phyloP scores from a whole-genome alignment of 371 early-diverging fungal species.

The Apophysomyces ossiformis region DNA sequence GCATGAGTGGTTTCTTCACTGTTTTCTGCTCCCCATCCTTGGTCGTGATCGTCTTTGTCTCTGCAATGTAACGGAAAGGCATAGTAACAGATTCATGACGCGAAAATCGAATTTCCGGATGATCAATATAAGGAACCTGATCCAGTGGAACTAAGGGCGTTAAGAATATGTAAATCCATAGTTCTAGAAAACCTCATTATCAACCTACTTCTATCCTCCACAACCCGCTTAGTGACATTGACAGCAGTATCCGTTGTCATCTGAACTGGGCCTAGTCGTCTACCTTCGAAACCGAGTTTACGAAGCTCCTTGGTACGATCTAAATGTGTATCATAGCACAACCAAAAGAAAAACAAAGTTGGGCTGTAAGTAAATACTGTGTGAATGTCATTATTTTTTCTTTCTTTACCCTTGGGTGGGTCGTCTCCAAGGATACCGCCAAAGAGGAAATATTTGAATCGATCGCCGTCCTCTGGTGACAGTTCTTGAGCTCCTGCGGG shows the following conservation, averaged over 20 bases:
- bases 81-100: slow-evolving; percentile 77
- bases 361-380: no score
- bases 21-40: slow-evolving; percentile 54
- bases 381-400: background rate
- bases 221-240: slow-evolving; percentile 64
- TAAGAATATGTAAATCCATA: background rate
- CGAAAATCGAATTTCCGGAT: slow-evolving; percentile 73
- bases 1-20: slow-evolving; percentile 70
- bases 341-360: no score
- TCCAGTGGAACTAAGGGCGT: slow-evolving; percentile 56
- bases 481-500: slow-evolving; percentile 65
- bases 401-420: slow-evolving; percentile 64
- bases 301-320: slow-evolving; percentile 81
- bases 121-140: slow-evolving; percentile 72
- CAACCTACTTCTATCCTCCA: slow-evolving; percentile 60
- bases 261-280: slow-evolving; percentile 77
- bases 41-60: slow-evolving; percentile 46
- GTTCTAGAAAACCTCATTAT: background rate
- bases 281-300: slow-evolving; percentile 74
- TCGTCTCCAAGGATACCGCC: slow-evolving; percentile 82
- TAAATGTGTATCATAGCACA: slow-evolving; percentile 14
- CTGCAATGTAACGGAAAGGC: slow-evolving; percentile 72
- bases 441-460: slow-evolving; percentile 77
- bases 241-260: slow-evolving; percentile 79
- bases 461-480: slow-evolving; percentile 69